Base-by-base conservation (phyloP, 306 rosid species). In the Urtica urens region DNA sequence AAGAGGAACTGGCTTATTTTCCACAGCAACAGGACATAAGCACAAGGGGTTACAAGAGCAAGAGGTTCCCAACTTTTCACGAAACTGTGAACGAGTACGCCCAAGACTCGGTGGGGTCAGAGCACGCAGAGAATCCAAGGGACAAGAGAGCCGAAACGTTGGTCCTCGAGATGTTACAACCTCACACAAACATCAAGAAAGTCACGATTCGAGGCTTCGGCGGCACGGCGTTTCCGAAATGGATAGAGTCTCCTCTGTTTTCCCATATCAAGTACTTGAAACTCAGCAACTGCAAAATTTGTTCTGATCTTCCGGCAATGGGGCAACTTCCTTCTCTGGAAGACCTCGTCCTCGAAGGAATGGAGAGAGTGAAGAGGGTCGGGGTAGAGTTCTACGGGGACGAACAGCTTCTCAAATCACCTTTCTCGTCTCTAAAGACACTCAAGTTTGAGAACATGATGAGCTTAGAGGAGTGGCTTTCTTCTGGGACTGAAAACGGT, bases 111-210 rank as follows among this genome's bases (percentile, higher is more conserved):
- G 5, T 2, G 47, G 38, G 43, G 58, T 19, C 2, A 10, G 24
- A 39, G 57, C 24, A 31, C 58, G 43, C 22, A 21, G 6, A 10
- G 17, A 47, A 25, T 18, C 31, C 58, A 54, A 54, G 67, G 50
- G 38, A 67, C 26, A 63, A 53, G 31, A 33, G 30, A 41, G 53
- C 55, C n/a, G 72, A 54, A 54, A 54, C 30, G 27, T 17, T 46
- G 30, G 72, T 67, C 12, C 50, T 67, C 10, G 67, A 67, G 63
- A 54, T 67, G 72, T 57, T 67, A 23, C 67, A 59, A 34, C 72
- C 72, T 10, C 72, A 60, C 25, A 33, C 54, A 4, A 60, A 47
- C 21, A 48, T 54, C 9, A 60, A 54, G 38, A 3, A 35, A 5
- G 25, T 67, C 48, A 60, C 40, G 16, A 60, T 67, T 2, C 24